Evolutionary conservation across 768 basidiomycete genomes (phyloP).

Genomic region (Termitomyces sp.): DNA sequence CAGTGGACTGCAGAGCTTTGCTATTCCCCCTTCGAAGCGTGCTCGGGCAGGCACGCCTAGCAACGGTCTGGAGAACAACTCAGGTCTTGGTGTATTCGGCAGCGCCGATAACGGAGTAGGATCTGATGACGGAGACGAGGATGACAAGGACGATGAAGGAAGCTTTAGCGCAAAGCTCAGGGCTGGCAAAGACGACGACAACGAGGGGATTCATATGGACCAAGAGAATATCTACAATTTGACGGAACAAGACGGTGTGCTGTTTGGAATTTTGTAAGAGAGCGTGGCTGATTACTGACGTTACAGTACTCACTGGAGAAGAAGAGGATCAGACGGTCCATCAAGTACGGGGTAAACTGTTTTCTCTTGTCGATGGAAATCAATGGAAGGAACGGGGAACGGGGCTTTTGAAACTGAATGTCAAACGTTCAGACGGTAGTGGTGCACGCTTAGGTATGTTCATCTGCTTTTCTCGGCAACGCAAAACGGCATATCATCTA

Average conservation of each 20-base stretch:
- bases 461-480: slow-evolving; percentile 7
- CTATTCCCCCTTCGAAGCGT: slow-evolving; percentile 50
- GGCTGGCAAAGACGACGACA: slow-evolving; percentile 58
- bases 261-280: not conserved
- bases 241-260: slow-evolving; percentile 68
- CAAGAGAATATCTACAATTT: slow-evolving; percentile 41
- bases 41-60: slow-evolving; percentile 49
- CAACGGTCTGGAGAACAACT: slow-evolving; percentile 41
- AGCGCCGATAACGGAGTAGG: slow-evolving; percentile 20
- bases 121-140: slow-evolving; percentile 41
- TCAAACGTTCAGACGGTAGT: slow-evolving; percentile 56
- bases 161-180: slow-evolving; percentile 67
- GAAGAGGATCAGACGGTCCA: slow-evolving; percentile 77
- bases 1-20: slow-evolving; percentile 46
- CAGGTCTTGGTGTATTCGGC: slow-evolving; percentile 20
- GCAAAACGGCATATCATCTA: not conserved
- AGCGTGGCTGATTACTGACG: not conserved
- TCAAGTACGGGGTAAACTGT: slow-evolving; percentile 77
- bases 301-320: slow-evolving; percentile 69
- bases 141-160: slow-evolving; percentile 40
- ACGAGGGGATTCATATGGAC: slow-evolving; percentile 47
- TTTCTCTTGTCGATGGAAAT: slow-evolving; percentile 51
- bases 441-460: slow-evolving; percentile 65
- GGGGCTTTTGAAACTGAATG: slow-evolving; percentile 68
- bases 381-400: slow-evolving; percentile 80